Evolutionary conservation across 2,329 filamentous ascomycete species (phyloP).

Genomic region (Bimuria novae-zelandiae): DNA sequence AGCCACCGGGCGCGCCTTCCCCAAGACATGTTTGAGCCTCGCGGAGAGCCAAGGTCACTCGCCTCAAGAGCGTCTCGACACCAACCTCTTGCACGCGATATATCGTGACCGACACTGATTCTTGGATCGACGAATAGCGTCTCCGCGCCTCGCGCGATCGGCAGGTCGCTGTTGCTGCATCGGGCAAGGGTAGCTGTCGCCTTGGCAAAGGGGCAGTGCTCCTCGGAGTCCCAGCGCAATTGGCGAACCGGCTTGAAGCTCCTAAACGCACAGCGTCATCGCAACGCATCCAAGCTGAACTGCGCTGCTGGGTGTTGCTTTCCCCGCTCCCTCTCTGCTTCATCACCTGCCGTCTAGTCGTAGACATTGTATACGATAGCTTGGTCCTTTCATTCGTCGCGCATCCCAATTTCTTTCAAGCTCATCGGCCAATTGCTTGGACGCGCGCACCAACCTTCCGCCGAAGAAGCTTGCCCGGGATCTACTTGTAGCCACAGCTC

Average conservation of each 20-base stretch:
- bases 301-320: not conserved
- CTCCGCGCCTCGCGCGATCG: too few relatives aligned
- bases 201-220: conserved; percentile 9
- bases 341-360: conserved; percentile 3
- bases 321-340: not conserved
- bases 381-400: not conserved
- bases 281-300: not conserved
- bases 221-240: not conserved
- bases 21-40: not conserved
- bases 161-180: not conserved
- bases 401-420: not conserved
- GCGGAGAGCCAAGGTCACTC: not conserved
- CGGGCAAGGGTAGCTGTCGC: not conserved
- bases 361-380: not conserved
- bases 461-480: not conserved
- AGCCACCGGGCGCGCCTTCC: not conserved
- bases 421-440: conserved; percentile 4
- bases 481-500: conserved; percentile 1
- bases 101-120: too few relatives aligned
- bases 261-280: conserved; percentile 1
- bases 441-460: not conserved
- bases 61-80: not conserved
- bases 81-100: too few relatives aligned
- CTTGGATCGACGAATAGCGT: too few relatives aligned
- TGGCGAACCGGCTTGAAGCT: conserved; percentile 2